Evolutionary conservation across 2,329 filamentous ascomycete species (phyloP).

Genomic region (Colletotrichum chlorophyti): DNA sequence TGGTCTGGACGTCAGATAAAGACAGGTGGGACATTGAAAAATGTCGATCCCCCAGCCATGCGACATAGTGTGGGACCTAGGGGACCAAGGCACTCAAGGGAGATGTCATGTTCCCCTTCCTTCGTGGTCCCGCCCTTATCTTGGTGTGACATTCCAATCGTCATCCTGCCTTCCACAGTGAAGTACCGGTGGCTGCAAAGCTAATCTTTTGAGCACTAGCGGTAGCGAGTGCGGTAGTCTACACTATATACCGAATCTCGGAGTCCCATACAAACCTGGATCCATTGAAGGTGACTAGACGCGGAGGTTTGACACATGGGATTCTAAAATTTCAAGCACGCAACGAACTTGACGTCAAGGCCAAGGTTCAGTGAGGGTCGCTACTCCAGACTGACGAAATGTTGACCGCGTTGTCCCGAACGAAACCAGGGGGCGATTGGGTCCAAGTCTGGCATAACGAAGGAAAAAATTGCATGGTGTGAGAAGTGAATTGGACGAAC

Average conservation of each 20-base stretch:
- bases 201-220: neutral
- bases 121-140: conserved; percentile 15
- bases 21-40: neutral
- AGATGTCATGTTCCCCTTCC: neutral
- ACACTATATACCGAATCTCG: neutral
- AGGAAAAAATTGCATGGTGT: neutral
- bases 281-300: neutral
- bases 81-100: too few relatives aligned
- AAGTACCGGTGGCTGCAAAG: conserved; percentile 6
- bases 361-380: neutral
- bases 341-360: neutral
- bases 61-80: conserved; percentile 5
- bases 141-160: conserved; percentile 1
- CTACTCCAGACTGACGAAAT: conserved; percentile 2
- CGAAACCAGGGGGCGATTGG: neutral
- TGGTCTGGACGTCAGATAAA: neutral
- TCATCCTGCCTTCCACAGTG: conserved; percentile 10
- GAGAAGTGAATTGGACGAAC: neutral
- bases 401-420: neutral
- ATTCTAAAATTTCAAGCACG: neutral
- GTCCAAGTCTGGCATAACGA: neutral
- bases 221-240: neutral
- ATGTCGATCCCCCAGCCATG: conserved; percentile 15
- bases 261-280: neutral
- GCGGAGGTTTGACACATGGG: neutral